Evolutionary conservation across 2,329 filamentous ascomycete species (phyloP), one percentile per base, ranked within the genome.

Genomic region (Alternaria arborescens): DNA sequence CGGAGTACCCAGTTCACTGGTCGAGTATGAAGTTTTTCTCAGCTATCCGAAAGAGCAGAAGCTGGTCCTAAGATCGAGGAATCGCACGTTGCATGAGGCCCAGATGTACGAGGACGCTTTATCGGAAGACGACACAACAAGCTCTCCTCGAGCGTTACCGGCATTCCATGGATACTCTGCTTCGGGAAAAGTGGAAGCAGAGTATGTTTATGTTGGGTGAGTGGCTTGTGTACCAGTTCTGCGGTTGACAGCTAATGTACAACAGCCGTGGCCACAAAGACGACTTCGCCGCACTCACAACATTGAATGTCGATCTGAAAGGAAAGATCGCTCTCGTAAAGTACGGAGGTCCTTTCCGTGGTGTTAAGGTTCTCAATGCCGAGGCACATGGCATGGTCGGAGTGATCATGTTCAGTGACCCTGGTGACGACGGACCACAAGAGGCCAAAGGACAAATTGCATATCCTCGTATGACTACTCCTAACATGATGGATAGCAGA

Each of bases 121-220:
- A 5, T 69, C 54, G 18, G 73, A 72, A 38, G 77, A 79, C 54
- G 70, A 73, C 1, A 76, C 73, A 1, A 75, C 76, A 8, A 69
- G 71, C 54, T 81, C 69, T 68, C 77, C 62, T 42, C 76, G 67
- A 62, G 3, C 58, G 7, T 76, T 82, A 16, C 79, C 81, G 0
- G 80, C 77, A 4, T 84, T 84, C 64, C 80, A 84, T 65, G 82
- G 81, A 24, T 83, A 83, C 60, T 82, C 80, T 5, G 77, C 76
- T 48, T 79, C 73, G 34, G 82, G 82, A 5, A 77, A 82, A 61
- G 82, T 79, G 18, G 78, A 75, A 55, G 82, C 80, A 11, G 80
- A 83, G 68, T 83, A 81, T 62, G 79, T 82, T 34, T 83, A 82
- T 60, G 81, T 83, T 20, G 80, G 65, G 44, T 77, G 75, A 53